A percentile compares a stretch with the other conserved stretches of the same genome.
phyloP scores from a whole-genome alignment of 2,329 filamentous ascomycete genomes.

The Fusarium sp. region DNA sequence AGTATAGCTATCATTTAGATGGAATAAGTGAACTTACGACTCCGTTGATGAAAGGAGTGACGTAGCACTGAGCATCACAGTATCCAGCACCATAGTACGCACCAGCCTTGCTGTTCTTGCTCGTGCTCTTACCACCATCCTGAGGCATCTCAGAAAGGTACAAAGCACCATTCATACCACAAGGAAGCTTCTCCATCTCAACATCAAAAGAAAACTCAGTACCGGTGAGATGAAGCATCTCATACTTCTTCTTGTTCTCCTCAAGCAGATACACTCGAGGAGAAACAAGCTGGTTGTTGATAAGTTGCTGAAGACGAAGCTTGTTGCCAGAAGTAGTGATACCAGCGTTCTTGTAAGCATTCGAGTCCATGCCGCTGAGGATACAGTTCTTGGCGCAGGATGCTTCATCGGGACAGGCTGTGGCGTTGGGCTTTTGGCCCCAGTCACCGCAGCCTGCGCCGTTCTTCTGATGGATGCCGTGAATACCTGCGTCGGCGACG shows the following conservation, averaged over 20 bases:
- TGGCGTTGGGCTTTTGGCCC: conserved; percentile 51
- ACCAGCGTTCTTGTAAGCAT: conserved; percentile 55
- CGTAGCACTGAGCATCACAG: conserved; percentile 69
- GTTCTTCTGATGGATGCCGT: conserved; percentile 57
- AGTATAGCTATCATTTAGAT: not conserved
- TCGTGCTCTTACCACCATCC: conserved; percentile 67
- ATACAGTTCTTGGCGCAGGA: conserved; percentile 65
- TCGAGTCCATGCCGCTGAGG: conserved; percentile 61
- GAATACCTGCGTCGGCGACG: conserved; percentile 60
- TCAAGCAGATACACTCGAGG: conserved; percentile 69
- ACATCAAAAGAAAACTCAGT: conserved; percentile 74
- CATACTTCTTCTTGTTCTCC: conserved; percentile 63
- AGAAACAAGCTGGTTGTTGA: conserved; percentile 31
- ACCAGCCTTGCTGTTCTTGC: conserved; percentile 61
- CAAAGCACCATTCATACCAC: conserved; percentile 74
- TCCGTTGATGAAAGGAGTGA: conserved; percentile 61
- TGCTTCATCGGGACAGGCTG: conserved; percentile 60
- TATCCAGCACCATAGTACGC: conserved; percentile 72
- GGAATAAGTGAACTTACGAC: conserved; percentile 46
- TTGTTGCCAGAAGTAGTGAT: conserved; percentile 46
- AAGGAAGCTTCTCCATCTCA: conserved; percentile 71
- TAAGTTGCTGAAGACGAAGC: conserved; percentile 45
- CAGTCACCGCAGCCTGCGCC: conserved; percentile 39
- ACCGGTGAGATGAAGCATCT: conserved; percentile 68
- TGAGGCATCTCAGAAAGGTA: conserved; percentile 67